These are phyloP conservation scores for Tetramitus jugosus DNA, from an alignment of 208 protist species.

Conservation along the genomic window DNA sequence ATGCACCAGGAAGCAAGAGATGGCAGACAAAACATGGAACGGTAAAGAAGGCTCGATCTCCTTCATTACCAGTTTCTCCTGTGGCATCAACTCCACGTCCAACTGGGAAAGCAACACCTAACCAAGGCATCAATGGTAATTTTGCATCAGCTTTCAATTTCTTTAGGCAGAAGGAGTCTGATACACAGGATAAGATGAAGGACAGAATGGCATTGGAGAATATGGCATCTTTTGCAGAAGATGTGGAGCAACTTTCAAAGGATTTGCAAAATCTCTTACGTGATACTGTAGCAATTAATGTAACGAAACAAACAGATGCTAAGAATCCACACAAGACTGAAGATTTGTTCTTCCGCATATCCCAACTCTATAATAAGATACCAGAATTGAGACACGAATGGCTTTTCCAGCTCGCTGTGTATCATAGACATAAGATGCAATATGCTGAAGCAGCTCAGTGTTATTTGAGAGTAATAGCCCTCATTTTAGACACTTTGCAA, in stretches of 20 bases:
- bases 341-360: conserved; percentile 8
- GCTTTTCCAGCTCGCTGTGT: neutral
- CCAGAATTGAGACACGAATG: neutral
- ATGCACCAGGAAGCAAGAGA: no score
- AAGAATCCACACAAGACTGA: conserved; percentile 12
- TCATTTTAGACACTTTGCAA: neutral
- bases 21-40: no score
- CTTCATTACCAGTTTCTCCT: no score
- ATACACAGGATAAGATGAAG: no score
- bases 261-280: neutral
- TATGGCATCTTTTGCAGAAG: neutral
- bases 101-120: no score
- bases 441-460: conserved; percentile 14
- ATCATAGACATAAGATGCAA: neutral
- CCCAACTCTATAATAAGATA: neutral
- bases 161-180: no score
- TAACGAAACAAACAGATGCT: neutral
- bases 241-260: neutral
- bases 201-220: neutral
- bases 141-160: no score
- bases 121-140: no score
- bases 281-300: neutral
- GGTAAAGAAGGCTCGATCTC: no score
- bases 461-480: neutral
- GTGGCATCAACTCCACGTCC: no score